A percentile compares a stretch with the other conserved stretches of the same genome.
These are phyloP conservation scores for Achaetomiella virescens DNA, from an alignment of 495 filamentous ascomycete species.

Conservation along the genomic window DNA sequence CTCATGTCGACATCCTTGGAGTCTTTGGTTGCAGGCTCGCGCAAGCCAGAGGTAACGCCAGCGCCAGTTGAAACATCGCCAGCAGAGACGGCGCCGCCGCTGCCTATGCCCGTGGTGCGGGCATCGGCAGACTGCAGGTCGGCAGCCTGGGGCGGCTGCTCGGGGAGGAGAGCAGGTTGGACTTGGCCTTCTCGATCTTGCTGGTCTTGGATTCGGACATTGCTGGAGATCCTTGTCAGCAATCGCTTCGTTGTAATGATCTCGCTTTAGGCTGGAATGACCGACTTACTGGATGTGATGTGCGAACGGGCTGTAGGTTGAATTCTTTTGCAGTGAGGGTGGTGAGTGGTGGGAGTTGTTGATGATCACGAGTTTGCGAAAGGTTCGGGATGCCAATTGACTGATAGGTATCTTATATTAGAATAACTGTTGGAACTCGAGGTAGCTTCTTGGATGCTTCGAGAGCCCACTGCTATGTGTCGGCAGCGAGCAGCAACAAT, in stretches of 20 bases:
- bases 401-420: not conserved
- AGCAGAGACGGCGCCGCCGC: constrained; percentile 45
- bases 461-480: too few species aligned
- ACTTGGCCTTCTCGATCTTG: constrained; percentile 56
- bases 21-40: constrained; percentile 56
- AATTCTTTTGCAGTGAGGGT: not conserved
- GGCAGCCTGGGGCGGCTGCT: constrained; percentile 64
- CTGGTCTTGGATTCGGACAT: constrained; percentile 50
- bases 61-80: constrained; percentile 50
- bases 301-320: too few species aligned
- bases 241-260: not conserved
- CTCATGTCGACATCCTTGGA: constrained; percentile 42
- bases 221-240: not conserved
- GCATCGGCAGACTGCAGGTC: constrained; percentile 67
- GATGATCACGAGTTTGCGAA: too few species aligned
- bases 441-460: not conserved
- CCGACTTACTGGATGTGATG: too few species aligned
- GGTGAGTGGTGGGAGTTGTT: not conserved
- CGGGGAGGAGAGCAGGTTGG: constrained; percentile 69
- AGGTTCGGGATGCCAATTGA: too few species aligned
- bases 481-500: not conserved
- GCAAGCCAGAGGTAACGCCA: constrained; percentile 47
- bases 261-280: not conserved
- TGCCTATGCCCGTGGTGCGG: constrained; percentile 57
- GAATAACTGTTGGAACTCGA: not conserved